Evolutionary conservation across 2,329 filamentous ascomycete genomes (phyloP).

Genomic region (Venturia aucupariae): DNA sequence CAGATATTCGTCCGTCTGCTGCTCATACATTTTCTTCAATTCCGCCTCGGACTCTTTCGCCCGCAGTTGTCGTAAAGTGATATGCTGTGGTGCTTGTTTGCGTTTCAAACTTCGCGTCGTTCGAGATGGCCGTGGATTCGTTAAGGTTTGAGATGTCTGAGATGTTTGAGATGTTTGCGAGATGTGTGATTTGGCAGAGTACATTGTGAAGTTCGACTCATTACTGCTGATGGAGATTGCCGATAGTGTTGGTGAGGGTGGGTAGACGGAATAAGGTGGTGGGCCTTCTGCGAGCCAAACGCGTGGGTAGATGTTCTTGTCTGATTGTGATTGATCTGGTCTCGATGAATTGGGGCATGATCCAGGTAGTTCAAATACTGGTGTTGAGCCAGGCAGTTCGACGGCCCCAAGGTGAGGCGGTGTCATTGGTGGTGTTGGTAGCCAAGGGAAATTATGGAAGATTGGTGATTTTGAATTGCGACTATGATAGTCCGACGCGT

Average conservation of each 20-base stretch:
- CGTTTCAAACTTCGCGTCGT: constrained; percentile 11
- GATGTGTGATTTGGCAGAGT: not conserved
- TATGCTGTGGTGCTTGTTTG: constrained; percentile 21
- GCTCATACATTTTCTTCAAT: constrained; percentile 25
- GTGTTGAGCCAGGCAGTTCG: not conserved
- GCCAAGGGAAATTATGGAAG: not conserved
- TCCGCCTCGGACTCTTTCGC: constrained; percentile 27
- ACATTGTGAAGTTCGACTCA: not conserved
- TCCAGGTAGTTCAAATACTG: not conserved
- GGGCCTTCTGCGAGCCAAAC: not conserved
- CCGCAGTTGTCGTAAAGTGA: constrained; percentile 25
- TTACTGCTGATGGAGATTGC: not conserved
- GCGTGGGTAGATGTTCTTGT: not conserved
- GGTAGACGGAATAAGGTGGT: not conserved
- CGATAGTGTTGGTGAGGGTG: not conserved
- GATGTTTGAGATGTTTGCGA: not conserved
- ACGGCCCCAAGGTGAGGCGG: not conserved
- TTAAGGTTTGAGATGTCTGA: not conserved
- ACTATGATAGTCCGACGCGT: not conserved
- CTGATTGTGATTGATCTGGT: not conserved
- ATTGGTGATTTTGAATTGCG: not conserved
- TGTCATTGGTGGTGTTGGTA: constrained; percentile 2
- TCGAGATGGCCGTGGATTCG: not conserved
- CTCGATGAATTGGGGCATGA: not conserved
- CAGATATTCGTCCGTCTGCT: constrained; percentile 24